Conservation (phyloP, 2,329 filamentous ascomycete genomes). For the Emmonsia crescens region DNA sequence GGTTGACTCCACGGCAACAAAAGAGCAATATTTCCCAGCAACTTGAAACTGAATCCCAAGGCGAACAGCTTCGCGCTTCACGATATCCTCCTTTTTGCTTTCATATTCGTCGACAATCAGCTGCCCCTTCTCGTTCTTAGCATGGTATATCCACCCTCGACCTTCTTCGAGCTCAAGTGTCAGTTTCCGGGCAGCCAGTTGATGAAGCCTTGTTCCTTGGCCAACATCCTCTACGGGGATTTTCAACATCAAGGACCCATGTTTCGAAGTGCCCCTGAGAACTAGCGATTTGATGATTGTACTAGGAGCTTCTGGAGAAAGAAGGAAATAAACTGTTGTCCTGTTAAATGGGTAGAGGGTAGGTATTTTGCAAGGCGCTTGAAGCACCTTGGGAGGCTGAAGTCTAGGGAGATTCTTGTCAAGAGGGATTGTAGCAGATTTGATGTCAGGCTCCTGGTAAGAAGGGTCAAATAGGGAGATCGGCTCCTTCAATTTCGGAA, state of each 20-base stretch:
- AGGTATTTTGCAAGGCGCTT: conserved; percentile 54
- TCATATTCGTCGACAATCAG: conserved; percentile 39
- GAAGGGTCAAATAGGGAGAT: conserved; percentile 52
- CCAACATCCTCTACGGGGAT: conserved; percentile 49
- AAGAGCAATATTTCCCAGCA: conserved; percentile 59
- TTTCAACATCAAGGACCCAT: conserved; percentile 51
- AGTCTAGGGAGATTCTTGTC: conserved; percentile 42
- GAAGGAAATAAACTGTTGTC: conserved; percentile 54
- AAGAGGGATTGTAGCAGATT: conserved; percentile 14
- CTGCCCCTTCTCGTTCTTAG: conserved; percentile 36
- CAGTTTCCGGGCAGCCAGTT: conserved; percentile 58
- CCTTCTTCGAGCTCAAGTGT: conserved; percentile 59
- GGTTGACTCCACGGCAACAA: conserved; percentile 43
- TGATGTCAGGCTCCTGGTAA: conserved; percentile 26
- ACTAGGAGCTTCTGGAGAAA: conserved; percentile 42
- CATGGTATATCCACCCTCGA: conserved; percentile 52
- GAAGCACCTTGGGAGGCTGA: conserved; percentile 46
- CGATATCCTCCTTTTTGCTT: conserved; percentile 47
- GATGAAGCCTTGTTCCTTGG: conserved; percentile 50
- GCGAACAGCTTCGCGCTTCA: conserved; percentile 54
- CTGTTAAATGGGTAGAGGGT: conserved; percentile 57
- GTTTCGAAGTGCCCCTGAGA: conserved; percentile 45
- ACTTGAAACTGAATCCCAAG: conserved; percentile 58
- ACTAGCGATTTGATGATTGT: conserved; percentile 45
- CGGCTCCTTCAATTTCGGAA: conserved; percentile 23